phyloP scores from a whole-genome alignment of 805 yeast genomes.

The Saccharomyces cerevisiae region DNA sequence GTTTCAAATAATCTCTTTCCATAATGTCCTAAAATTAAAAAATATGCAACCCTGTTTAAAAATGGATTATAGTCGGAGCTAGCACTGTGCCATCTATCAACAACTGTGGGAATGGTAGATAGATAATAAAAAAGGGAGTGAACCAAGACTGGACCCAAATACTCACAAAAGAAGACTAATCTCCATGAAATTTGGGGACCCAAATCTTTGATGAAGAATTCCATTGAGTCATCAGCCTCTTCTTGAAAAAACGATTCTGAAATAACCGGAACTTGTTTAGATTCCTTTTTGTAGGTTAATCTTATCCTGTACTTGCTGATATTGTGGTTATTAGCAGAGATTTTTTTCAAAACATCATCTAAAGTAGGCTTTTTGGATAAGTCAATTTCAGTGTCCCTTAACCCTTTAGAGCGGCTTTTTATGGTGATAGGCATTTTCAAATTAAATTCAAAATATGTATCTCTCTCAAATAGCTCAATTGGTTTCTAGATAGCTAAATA shows the following conservation, averaged over 20 bases:
- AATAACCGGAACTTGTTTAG: slow-evolving; percentile 28
- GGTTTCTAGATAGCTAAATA: not conserved
- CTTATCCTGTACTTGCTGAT: slow-evolving; percentile 47
- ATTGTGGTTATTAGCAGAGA: slow-evolving; percentile 37
- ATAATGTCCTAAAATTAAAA: slow-evolving; percentile 63
- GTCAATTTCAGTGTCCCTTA: slow-evolving; percentile 39
- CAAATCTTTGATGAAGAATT: slow-evolving; percentile 68
- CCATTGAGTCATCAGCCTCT: slow-evolving; percentile 32
- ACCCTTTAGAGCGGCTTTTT: slow-evolving; percentile 51
- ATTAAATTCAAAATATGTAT: not conserved
- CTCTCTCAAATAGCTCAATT: not conserved
- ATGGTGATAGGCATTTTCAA: slow-evolving; percentile 33
- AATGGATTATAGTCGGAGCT: slow-evolving; percentile 13
- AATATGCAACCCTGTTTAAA: slow-evolving; percentile 28
- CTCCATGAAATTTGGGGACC: slow-evolving; percentile 93
- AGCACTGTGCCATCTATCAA: slow-evolving; percentile 8
- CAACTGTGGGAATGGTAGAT: slow-evolving; percentile 12
- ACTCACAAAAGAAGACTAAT: slow-evolving; percentile 81
- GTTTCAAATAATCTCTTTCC: slow-evolving; percentile 86
- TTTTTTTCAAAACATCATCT: slow-evolving; percentile 35
- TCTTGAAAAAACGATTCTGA: slow-evolving; percentile 25
- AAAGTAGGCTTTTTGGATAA: slow-evolving; percentile 33
- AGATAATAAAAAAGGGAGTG: slow-evolving; percentile 60
- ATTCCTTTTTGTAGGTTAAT: slow-evolving; percentile 36
- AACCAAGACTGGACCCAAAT: slow-evolving; percentile 78